Percentiles rank a stretch among this genome's conserved stretches.
Conservation (phyloP, 2,329 filamentous ascomycete species). For the Arthrobotrys conoides region DNA sequence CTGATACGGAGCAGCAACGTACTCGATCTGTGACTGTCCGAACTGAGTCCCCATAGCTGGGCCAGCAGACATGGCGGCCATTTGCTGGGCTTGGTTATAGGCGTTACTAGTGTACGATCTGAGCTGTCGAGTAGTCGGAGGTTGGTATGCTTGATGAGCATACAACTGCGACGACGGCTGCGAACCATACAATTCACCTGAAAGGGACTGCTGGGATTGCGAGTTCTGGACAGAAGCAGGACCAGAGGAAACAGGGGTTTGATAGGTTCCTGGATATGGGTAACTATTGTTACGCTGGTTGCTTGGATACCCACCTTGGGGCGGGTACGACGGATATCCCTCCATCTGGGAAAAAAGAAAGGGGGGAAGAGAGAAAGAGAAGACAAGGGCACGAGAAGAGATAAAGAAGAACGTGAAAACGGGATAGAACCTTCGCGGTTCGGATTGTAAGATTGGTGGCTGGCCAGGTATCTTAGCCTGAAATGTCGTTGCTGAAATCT, state of each 20-base stretch:
- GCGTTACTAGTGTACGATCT: slow-evolving; percentile 38
- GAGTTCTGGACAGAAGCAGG: slow-evolving; percentile 1
- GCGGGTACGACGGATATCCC: slow-evolving; percentile 56
- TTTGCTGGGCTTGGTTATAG: slow-evolving; percentile 25
- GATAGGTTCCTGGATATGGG: slow-evolving; percentile 47
- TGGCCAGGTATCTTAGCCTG: slow-evolving; percentile 40
- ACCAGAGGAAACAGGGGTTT: slow-evolving; percentile 27
- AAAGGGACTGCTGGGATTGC: slow-evolving; percentile 33
- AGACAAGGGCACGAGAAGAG: neutral
- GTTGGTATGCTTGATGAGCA: slow-evolving; percentile 57
- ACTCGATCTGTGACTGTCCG: slow-evolving; percentile 18
- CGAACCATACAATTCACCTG: slow-evolving; percentile 28
- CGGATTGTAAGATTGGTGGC: slow-evolving; percentile 27
- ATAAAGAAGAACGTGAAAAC: slow-evolving; percentile 8
- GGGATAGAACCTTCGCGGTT: slow-evolving; percentile 38
- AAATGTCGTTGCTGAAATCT: slow-evolving; percentile 15
- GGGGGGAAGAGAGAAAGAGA: neutral
- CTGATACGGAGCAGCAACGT: slow-evolving; percentile 25
- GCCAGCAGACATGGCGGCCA: neutral
- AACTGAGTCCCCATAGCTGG: slow-evolving; percentile 11
- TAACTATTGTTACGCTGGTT: slow-evolving; percentile 54
- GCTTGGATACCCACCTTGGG: slow-evolving; percentile 51
- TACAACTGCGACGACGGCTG: slow-evolving; percentile 41
- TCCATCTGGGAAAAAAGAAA: slow-evolving; percentile 39
- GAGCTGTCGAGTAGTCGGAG: slow-evolving; percentile 45